phyloP scores from a whole-genome alignment of 1,284 basidiomycete genomes.

The Lignosus rhinocerotis region DNA sequence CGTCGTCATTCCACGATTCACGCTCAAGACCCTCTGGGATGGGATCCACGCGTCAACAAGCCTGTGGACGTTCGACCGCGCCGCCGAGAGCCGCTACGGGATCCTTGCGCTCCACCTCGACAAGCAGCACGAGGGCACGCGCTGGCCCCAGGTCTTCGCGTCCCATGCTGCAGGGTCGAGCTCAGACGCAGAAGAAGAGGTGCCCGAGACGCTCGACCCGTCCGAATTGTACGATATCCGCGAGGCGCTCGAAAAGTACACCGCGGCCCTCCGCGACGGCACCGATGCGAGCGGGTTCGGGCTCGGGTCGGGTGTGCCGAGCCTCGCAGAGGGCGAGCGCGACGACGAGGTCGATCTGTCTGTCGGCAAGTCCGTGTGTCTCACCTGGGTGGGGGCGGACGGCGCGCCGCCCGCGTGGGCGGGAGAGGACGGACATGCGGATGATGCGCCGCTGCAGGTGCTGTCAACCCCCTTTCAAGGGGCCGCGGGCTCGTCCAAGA shows the following conservation, averaged over 20 bases:
- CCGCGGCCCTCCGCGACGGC: slow-evolving; percentile 54
- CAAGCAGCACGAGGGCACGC: slow-evolving; percentile 76
- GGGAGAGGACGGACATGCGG: slow-evolving; percentile 33
- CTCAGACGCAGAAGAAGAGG: slow-evolving; percentile 54
- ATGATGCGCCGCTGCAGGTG: slow-evolving; percentile 48
- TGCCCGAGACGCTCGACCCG: slow-evolving; percentile 88
- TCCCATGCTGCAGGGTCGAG: slow-evolving; percentile 46
- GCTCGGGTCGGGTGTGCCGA: slow-evolving; percentile 67
- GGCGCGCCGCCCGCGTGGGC: slow-evolving; percentile 38
- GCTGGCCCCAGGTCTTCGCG: slow-evolving; percentile 84
- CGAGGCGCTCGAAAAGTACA: slow-evolving; percentile 86
- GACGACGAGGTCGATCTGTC: slow-evolving; percentile 81
- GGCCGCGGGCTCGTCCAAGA: slow-evolving; percentile 21
- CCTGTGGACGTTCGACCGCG: slow-evolving; percentile 88
- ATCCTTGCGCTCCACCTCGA: slow-evolving; percentile 83
- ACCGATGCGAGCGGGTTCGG: slow-evolving; percentile 60
- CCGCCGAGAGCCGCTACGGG: slow-evolving; percentile 64
- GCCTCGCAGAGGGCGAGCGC: slow-evolving; percentile 78
- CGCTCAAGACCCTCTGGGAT: slow-evolving; percentile 73
- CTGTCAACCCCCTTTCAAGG: slow-evolving; percentile 68
- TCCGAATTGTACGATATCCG: slow-evolving; percentile 79
- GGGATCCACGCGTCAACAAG: slow-evolving; percentile 68
- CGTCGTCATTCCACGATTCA: slow-evolving; percentile 56
- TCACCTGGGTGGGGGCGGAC: slow-evolving; percentile 64
- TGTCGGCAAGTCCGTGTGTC: slow-evolving; percentile 58